Conservation (phyloP, 768 basidiomycete species). For the Podaxis sp. region DNA sequence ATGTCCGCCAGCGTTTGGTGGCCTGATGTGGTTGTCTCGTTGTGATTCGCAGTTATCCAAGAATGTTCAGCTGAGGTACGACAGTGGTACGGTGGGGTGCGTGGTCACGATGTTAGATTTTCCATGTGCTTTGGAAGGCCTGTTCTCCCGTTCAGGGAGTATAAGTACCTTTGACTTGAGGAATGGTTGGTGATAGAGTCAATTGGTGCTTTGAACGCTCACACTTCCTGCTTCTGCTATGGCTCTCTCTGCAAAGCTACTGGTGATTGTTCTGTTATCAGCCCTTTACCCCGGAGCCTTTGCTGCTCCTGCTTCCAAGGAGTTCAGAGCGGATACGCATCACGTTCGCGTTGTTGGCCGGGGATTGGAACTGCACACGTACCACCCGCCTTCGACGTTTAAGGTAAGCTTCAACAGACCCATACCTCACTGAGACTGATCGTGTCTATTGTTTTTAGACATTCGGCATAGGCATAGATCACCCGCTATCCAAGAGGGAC, state of each 20-base stretch:
- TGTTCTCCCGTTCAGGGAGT: not conserved
- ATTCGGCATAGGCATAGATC: constrained; percentile 30
- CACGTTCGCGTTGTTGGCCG: constrained; percentile 28
- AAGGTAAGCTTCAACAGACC: constrained; percentile 26
- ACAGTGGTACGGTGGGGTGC: not conserved
- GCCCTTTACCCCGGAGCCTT: not conserved
- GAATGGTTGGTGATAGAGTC: not conserved
- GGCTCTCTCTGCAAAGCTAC: constrained; percentile 3
- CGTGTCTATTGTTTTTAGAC: constrained; percentile 22
- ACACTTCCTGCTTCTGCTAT: not conserved
- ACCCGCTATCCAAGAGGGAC: constrained; percentile 28
- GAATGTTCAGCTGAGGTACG: not conserved
- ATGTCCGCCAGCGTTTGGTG: not conserved
- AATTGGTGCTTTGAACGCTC: not conserved
- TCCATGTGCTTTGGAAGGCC: constrained; percentile 4
- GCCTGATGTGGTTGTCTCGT: not conserved
- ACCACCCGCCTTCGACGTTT: constrained; percentile 36
- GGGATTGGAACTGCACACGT: constrained; percentile 32
- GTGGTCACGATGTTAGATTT: not conserved
- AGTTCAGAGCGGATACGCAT: constrained; percentile 23
- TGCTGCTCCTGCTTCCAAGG: not conserved
- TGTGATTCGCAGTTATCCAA: not conserved
- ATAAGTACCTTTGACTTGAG: constrained; percentile 1
- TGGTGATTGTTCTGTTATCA: not conserved
- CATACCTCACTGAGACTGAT: not conserved